Evolutionary conservation across 768 basidiomycete genomes (phyloP).

Genomic region (Auricularia sp.): DNA sequence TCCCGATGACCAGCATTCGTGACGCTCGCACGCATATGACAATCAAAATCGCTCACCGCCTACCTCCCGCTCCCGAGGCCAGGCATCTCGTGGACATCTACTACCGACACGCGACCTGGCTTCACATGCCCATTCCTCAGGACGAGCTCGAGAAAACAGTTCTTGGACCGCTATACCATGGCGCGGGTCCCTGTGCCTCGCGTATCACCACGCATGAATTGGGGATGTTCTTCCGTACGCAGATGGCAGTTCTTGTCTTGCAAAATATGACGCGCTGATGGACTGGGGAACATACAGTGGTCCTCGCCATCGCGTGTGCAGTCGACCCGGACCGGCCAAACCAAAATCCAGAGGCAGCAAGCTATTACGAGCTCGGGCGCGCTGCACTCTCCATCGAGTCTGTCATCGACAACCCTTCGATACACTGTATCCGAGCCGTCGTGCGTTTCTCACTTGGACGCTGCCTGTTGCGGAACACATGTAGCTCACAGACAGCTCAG

Average conservation of each 20-base stretch:
- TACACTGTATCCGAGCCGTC: not conserved
- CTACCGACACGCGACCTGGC: not conserved
- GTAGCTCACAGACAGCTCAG: not conserved
- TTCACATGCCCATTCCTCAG: not conserved
- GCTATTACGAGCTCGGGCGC: not conserved
- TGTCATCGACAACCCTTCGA: not conserved
- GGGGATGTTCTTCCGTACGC: constrained; percentile 40
- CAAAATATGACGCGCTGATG: constrained; percentile 3
- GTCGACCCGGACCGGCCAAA: not conserved
- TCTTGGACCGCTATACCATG: constrained; percentile 21
- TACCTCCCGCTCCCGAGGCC: not conserved
- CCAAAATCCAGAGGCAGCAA: not conserved
- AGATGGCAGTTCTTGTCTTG: no score
- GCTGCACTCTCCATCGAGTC: not conserved
- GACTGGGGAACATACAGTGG: constrained; percentile 18
- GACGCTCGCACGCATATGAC: constrained; percentile 20
- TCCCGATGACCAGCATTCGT: not conserved
- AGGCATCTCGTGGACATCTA: not conserved
- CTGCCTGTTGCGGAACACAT: not conserved
- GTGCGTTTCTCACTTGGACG: not conserved
- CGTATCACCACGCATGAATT: constrained; percentile 21
- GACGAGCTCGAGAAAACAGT: constrained; percentile 23
- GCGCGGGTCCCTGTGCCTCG: not conserved
- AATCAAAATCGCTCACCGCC: constrained; percentile 12
- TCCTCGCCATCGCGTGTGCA: constrained; percentile 16